Evolutionary conservation across 164 flowering plant species (phyloP).

Genomic region (Vitis rotundifolia): DNA sequence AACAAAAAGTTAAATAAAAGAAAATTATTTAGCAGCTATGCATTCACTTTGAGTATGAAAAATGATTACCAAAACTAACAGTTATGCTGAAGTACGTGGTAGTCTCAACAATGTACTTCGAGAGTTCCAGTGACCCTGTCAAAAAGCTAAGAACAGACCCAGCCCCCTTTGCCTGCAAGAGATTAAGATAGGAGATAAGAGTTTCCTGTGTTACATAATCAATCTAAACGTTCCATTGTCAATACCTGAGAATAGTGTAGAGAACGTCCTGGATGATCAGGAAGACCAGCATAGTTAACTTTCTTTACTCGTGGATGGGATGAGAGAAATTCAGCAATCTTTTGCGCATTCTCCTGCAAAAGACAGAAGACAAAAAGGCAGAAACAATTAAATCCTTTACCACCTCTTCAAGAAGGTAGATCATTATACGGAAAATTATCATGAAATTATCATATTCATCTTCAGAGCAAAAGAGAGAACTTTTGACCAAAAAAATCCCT

Average conservation of each 20-base stretch:
- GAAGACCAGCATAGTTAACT: conserved; percentile 95
- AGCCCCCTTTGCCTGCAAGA: conserved; percentile 85
- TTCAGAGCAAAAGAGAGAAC: too few species aligned
- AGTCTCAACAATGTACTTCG: conserved; percentile 81
- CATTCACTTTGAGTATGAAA: conserved; percentile 5
- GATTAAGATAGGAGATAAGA: background rate
- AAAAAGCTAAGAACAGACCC: conserved; percentile 95
- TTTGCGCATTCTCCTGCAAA: conserved; percentile 86
- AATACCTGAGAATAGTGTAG: conserved; percentile 89
- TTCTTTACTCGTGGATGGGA: conserved; percentile 80
- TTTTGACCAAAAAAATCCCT: too few species aligned
- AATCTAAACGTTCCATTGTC: background rate
- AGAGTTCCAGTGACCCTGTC: conserved; percentile 88
- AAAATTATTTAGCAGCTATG: background rate
- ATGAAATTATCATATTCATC: too few species aligned
- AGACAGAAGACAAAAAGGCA: background rate
- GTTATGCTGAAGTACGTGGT: conserved; percentile 92
- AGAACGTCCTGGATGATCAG: conserved; percentile 81
- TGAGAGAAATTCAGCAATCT: conserved; percentile 87
- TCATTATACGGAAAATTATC: too few species aligned
- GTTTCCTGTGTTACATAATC: background rate
- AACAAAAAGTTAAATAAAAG: background rate
- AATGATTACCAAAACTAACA: conserved; percentile 86
- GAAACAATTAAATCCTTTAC: too few species aligned
- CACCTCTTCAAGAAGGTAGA: too few species aligned